Evolutionary conservation across 805 yeast genomes (phyloP), one percentile per base, ranked within the genome.

Genomic region (Starmerella etchellsii): DNA sequence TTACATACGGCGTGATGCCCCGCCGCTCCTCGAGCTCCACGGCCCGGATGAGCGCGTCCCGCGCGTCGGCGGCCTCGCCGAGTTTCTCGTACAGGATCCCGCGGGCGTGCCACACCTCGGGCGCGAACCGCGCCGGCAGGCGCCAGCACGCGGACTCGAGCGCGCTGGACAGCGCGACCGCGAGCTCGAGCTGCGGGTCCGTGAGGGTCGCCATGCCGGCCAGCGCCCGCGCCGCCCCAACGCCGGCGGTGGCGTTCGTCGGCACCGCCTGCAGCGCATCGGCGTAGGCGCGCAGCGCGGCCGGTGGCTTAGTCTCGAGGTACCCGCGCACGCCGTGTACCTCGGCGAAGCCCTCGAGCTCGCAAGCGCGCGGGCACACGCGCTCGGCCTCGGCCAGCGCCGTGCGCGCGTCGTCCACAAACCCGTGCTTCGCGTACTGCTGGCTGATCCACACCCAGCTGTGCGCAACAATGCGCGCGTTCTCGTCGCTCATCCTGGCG

Each of bases 381-480:
- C 68, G 64, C 1, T 65, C 78, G 1, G 93, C 83, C 57, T 84
- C 95, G 7, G 69, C 67, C 4, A 84, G 68, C 35, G 94, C 78
- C 43, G 71, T 75, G 51, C 75, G 76, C 1, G 87, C 74, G 39
- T 83, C 93, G 2, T 63, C 67, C 1, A 62, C 47, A 30, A 71
- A 57, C 1, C 71, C 76, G 5, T 71, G 67, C 43, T 71, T 70
- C 51, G 71, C 62, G 54, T 82, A 84, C 22, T 83, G 61, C 28
- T 69, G 68, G 0, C 84, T 69, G 0, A 82, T 68, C 72, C 84
- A 73, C 37, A 85, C 56, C 95, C 95, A 85, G 20, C 82, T 54
- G 26, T 29, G 19, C 20, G 40, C 43, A 21, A 36, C 35, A n/a
- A 40, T 25, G 14, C 33, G 29, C 19, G 45, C 23, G 20, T 46